These are phyloP conservation scores for Candolleomyces eurysporus DNA, from an alignment of 768 basidiomycete species.

Conservation along the genomic window DNA sequence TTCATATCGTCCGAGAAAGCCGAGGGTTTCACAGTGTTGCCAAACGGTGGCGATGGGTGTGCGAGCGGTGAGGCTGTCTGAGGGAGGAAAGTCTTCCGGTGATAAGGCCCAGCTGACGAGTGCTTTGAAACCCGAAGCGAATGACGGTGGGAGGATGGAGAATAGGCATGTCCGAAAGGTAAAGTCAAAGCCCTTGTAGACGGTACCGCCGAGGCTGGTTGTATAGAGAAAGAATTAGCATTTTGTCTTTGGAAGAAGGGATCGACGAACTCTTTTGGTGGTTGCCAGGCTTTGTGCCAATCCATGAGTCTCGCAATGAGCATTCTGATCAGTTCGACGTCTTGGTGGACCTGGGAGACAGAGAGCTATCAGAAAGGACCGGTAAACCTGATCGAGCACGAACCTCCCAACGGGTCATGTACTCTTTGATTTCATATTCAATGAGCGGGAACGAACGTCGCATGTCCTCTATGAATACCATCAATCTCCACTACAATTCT, in stretches of 20 bases:
- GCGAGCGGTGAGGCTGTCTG: background rate
- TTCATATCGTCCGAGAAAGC: slow-evolving; percentile 81
- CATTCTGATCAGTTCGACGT: slow-evolving; percentile 47
- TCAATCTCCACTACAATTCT: background rate
- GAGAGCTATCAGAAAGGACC: background rate
- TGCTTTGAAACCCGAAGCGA: slow-evolving; percentile 64
- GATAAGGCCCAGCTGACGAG: slow-evolving; percentile 62
- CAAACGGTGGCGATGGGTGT: slow-evolving; percentile 34
- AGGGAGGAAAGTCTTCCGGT: slow-evolving; percentile 13
- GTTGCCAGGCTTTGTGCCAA: slow-evolving; percentile 79
- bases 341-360: slow-evolving; percentile 40
- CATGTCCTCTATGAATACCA: slow-evolving; percentile 51
- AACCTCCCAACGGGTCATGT: slow-evolving; percentile 66
- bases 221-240: background rate
- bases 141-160: slow-evolving; percentile 66
- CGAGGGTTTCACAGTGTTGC: slow-evolving; percentile 65
- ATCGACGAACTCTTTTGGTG: slow-evolving; percentile 55
- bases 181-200: slow-evolving; percentile 60
- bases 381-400: slow-evolving; percentile 5
- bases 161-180: slow-evolving; percentile 75
- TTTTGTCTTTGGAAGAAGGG: background rate
- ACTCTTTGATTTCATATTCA: slow-evolving; percentile 52
- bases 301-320: slow-evolving; percentile 61
- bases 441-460: slow-evolving; percentile 58
- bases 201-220: slow-evolving; percentile 58